Evolutionary conservation across 768 basidiomycete genomes (phyloP).

Genomic region (Mycena pura): DNA sequence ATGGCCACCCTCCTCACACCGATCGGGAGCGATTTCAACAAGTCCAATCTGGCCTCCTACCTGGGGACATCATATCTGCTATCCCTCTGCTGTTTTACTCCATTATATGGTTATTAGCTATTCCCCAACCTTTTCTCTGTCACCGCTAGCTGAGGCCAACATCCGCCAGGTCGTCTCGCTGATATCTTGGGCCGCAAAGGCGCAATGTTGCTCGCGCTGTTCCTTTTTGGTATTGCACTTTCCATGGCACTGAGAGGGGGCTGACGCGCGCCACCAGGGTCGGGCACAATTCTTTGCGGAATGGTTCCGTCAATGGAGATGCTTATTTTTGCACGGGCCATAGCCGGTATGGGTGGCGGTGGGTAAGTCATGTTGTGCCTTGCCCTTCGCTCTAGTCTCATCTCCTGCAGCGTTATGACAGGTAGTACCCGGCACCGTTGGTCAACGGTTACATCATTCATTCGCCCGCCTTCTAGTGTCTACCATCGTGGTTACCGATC

Average conservation of each 20-base stretch:
- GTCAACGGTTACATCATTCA: slow-evolving; percentile 33
- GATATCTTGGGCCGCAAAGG: slow-evolving; percentile 87
- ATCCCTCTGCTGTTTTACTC: slow-evolving; percentile 91
- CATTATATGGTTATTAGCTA: slow-evolving; percentile 71
- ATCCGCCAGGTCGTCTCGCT: slow-evolving; percentile 69
- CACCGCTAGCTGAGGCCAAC: neutral
- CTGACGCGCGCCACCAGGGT: slow-evolving; percentile 49
- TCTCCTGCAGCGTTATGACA: slow-evolving; percentile 75
- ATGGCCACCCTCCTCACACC: slow-evolving; percentile 86
- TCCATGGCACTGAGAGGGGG: slow-evolving; percentile 16
- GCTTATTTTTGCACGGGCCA: slow-evolving; percentile 79
- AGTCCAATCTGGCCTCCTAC: slow-evolving; percentile 82
- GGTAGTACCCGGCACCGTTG: slow-evolving; percentile 48
- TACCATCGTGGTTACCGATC: slow-evolving; percentile 84
- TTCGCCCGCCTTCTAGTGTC: slow-evolving; percentile 58
- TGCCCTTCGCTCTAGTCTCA: slow-evolving; percentile 28
- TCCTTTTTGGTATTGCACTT: slow-evolving; percentile 72
- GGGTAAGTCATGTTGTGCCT: slow-evolving; percentile 61
- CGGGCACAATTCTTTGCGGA: slow-evolving; percentile 87
- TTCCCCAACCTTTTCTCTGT: neutral
- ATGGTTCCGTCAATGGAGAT: slow-evolving; percentile 85
- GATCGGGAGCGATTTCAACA: slow-evolving; percentile 85
- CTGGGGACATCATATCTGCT: slow-evolving; percentile 89
- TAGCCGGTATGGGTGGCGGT: slow-evolving; percentile 94
- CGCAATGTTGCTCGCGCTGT: slow-evolving; percentile 84